These are phyloP conservation scores for Eutreptiella sp. DNA, from an alignment of 208 protist genomes.

Conservation along the genomic window DNA sequence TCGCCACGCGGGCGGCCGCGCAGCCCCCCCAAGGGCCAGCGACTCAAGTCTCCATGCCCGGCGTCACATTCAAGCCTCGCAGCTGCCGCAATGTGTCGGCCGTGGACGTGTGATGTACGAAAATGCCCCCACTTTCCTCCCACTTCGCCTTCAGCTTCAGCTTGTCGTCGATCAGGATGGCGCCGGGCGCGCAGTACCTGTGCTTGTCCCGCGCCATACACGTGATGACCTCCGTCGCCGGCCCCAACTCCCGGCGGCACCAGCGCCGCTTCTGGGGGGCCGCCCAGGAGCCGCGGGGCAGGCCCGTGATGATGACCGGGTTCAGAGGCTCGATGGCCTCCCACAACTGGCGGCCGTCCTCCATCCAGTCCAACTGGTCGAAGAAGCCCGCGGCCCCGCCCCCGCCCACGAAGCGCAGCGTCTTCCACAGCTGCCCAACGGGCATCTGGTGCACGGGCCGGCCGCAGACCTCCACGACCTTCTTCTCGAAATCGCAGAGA, in stretches of 20 bases:
- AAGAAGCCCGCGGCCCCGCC: too few species aligned
- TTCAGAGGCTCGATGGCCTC: background rate
- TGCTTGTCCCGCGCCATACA: slow-evolving; percentile 1
- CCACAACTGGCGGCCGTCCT: background rate
- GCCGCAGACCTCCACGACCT: too few species aligned
- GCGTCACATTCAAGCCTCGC: background rate
- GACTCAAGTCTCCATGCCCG: too few species aligned
- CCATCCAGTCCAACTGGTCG: slow-evolving; percentile 1
- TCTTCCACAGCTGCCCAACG: too few species aligned
- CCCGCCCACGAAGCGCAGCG: background rate
- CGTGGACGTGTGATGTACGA: slow-evolving; percentile 9
- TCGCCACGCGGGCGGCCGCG: too few species aligned
- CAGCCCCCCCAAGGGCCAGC: too few species aligned
- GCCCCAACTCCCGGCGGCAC: background rate
- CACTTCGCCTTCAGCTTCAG: background rate
- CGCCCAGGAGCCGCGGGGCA: slow-evolving; percentile 11
- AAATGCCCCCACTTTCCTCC: background rate
- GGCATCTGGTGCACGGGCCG: too few species aligned
- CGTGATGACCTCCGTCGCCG: background rate
- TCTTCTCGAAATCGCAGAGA: slow-evolving; percentile 10
- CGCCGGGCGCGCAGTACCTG: background rate
- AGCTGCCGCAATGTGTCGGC: background rate
- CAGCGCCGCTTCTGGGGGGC: slow-evolving; percentile 10
- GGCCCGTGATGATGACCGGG: slow-evolving; percentile 20
- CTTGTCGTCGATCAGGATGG: slow-evolving; percentile 18